Base-by-base conservation (phyloP, 345 rosid genomes). In the Bruguiera gymnorhiza region DNA sequence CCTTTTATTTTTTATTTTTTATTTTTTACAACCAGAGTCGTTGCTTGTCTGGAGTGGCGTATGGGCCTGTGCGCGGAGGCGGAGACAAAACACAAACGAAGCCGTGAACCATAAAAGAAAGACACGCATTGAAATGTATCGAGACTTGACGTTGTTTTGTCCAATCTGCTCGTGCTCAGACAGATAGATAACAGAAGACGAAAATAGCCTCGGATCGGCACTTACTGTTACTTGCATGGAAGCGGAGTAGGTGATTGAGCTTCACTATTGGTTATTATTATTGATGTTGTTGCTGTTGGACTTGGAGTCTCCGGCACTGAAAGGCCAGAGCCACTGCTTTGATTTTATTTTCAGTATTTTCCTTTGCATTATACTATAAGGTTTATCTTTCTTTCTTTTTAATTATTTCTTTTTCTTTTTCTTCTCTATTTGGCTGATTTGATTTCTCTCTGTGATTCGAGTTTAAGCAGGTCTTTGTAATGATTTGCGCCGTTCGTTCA, bases 81-180 rank as follows among this genome's bases (percentile, higher is more conserved):
- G 67, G 54, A 60, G 59, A 75, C 76, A 75, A 68, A 74, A 74
- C 48, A 13, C 16, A 83, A 74, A 82, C 79, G 83, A 70, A 66
- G 65, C 74, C 51, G 66, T 59, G 76, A 80, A 79, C 81, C 63
- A 74, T 80, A 57, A 53, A 39, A 69, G 73, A 73, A 29, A 27
- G 70, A 68, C 59, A 76, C 77, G 74, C 76, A 76, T 54, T 76
- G 30, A 56, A 27, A 56, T 8, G 13, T 55, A 8, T 2, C 1
- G 29, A 55, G 26, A 2, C 46, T 39, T 2, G 29, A 23, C 6
- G 27, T n/a, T 1, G 16, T 75, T 68, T 77, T 79, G 72, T 70
- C n/a, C 5, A 24, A 24, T 48, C 36, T 27, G 3, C 31, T 50
- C 59, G 67, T 71, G 24, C 34, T 46, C 75, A 58, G 32, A 67